Evolutionary conservation across 352 stramenopile genomes (phyloP), one percentile per base, ranked within the genome.

Genomic region (Globisporangium paddicum): DNA sequence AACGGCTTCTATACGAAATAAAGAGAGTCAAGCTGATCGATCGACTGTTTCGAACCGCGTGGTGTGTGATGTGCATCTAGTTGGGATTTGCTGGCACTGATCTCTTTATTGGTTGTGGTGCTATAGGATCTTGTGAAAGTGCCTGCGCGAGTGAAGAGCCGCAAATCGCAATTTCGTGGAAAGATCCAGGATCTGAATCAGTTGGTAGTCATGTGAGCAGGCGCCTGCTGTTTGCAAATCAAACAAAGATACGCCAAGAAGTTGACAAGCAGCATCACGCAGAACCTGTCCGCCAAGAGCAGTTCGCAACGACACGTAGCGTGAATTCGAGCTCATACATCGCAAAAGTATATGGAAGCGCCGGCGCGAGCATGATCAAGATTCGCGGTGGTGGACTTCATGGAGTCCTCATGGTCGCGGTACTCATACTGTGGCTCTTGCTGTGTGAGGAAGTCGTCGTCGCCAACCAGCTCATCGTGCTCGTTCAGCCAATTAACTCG

Each of bases 1-100:
- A 88, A 88, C 57, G 73, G 73, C 7, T 88, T 88, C 60, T 88
- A 88, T 63, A 85, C 78, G 10, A 86, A 80, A 63, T 82, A 77
- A n/a, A n/a, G 58, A 60, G 28, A 10, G 5, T 19, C 47, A 41
- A 41, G 47, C 38, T 44, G 5, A 10, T 44, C 38, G 38, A 44
- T 28, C n/a, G 40, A 19, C 26, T 28, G 48, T 35, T n/a, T 41
- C 21, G 28, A 13, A 54, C n/a, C 47, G 8, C 28, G 19, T 26
- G n/a, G 28, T 54, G 47, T 54, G 46, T 47, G 41, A 23, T 28
- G 41, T 19, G 7, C n/a, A 16, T 47, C n/a, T 19, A 28, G 37
- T 53, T 10, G 18, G n/a, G 18, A 53, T n/a, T 11, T 11, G 28
- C 16, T n/a, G 46, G 11, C 40, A n/a, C 23, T 53, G 47, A 6